These are phyloP conservation scores for Pelargonium fulgidum DNA, from an alignment of 441 rosid species.

Conservation along the genomic window DNA sequence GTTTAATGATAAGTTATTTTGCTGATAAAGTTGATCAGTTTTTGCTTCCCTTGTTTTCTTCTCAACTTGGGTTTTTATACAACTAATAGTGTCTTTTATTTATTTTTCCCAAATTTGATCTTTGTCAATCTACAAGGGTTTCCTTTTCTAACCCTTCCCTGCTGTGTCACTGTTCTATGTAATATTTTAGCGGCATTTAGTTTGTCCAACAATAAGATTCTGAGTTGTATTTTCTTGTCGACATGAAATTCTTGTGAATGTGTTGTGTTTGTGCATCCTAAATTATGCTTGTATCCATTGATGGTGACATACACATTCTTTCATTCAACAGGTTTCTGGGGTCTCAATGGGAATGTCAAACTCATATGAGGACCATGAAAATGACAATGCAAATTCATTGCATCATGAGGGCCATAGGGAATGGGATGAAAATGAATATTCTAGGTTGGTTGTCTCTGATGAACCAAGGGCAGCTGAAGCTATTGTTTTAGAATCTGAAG, in stretches of 20 bases:
- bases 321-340: conserved; percentile 2
- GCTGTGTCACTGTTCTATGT: not conserved
- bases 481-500: conserved; percentile 26
- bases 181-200: not conserved
- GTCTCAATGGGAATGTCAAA: conserved; percentile 31
- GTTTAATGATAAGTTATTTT: no score
- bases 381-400: conserved; percentile 23
- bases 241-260: conserved; percentile 3
- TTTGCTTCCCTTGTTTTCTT: no score
- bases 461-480: conserved; percentile 34
- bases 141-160: no score
- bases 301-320: not conserved
- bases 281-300: no score
- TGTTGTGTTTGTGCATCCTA: not conserved
- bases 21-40: no score
- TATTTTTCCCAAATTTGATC: no score
- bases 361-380: conserved; percentile 31
- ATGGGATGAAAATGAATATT: conserved; percentile 57
- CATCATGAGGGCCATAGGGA: conserved; percentile 12
- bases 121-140: no score
- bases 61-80: no score
- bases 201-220: conserved; percentile 3
- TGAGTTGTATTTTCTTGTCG: not conserved
- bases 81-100: no score
- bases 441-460: conserved; percentile 52